Percentiles rank a stretch among this genome's conserved stretches.
phyloP scores from a whole-genome alignment of 2,329 filamentous ascomycete species.

The Neonectria sp. region DNA sequence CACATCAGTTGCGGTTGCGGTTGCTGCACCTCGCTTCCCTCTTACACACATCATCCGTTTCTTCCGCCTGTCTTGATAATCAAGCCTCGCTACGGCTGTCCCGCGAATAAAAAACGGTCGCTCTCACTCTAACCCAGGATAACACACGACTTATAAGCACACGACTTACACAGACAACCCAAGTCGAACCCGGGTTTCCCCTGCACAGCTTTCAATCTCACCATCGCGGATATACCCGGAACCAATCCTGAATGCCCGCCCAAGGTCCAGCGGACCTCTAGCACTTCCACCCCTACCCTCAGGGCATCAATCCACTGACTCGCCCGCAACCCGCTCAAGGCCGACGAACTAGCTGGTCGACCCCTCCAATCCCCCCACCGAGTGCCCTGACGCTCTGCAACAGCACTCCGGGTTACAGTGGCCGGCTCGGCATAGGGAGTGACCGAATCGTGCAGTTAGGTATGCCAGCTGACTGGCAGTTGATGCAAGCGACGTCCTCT shows the following conservation, averaged over 20 bases:
- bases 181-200: neutral
- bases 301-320: conserved; percentile 30
- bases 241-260: neutral
- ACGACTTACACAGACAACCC: neutral
- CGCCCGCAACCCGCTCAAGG: conserved; percentile 23
- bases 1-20: conserved; percentile 23
- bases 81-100: conserved; percentile 1
- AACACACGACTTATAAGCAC: conserved; percentile 27
- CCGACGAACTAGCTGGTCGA: conserved; percentile 16
- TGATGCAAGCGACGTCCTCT: conserved; percentile 39
- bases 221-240: neutral
- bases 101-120: conserved; percentile 7
- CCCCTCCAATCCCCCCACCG: conserved; percentile 15
- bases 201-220: conserved; percentile 1
- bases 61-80: conserved; percentile 24
- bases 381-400: conserved; percentile 9
- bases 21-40: neutral
- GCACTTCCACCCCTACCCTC: neutral
- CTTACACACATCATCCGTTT: conserved; percentile 32
- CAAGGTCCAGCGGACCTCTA: neutral
- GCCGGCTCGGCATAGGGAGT: conserved; percentile 27
- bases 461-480: conserved; percentile 38
- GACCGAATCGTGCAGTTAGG: conserved; percentile 22
- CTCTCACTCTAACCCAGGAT: conserved; percentile 18
- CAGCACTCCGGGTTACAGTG: conserved; percentile 17